Evolutionary conservation across 345 rosid genomes (phyloP).

Genomic region (Eucalyptus decipiens): DNA sequence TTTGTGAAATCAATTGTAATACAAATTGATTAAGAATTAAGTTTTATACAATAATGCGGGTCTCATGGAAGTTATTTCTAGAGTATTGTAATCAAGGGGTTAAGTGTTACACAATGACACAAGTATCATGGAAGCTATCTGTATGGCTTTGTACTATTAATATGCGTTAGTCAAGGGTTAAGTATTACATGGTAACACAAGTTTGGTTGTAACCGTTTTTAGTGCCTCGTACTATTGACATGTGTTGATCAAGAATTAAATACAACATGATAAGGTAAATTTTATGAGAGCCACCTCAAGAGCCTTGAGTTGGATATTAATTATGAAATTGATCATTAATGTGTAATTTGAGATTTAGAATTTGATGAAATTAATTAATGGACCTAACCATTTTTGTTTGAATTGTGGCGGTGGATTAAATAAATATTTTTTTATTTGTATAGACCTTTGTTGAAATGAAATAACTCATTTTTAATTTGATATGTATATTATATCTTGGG

Average conservation of each 20-base stretch:
- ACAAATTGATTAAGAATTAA: too few relatives aligned
- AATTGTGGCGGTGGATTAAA: background rate
- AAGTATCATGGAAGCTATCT: background rate
- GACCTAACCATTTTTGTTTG: background rate
- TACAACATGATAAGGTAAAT: too few relatives aligned
- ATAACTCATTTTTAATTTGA: too few relatives aligned
- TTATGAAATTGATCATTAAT: too few relatives aligned
- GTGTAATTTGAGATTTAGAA: background rate
- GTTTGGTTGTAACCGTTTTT: accelerated
- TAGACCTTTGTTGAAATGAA: background rate
- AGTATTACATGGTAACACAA: accelerated
- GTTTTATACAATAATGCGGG: accelerated
- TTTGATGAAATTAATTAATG: too few relatives aligned
- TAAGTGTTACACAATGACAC: too few relatives aligned
- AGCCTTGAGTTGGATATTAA: background rate
- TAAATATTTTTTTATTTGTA: background rate
- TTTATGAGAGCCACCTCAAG: accelerated
- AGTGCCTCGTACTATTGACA: accelerated
- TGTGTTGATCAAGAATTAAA: background rate
- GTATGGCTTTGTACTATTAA: too few relatives aligned
- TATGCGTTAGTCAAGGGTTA: too few relatives aligned
- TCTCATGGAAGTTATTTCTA: accelerated
- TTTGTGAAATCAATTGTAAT: too few relatives aligned
- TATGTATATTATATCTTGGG: background rate
- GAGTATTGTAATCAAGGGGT: accelerated